A percentile compares a stretch with the other conserved stretches of the same genome.
Conservation (phyloP, 371 early-diverging fungal species). For the Actinomortierella ambigua region DNA sequence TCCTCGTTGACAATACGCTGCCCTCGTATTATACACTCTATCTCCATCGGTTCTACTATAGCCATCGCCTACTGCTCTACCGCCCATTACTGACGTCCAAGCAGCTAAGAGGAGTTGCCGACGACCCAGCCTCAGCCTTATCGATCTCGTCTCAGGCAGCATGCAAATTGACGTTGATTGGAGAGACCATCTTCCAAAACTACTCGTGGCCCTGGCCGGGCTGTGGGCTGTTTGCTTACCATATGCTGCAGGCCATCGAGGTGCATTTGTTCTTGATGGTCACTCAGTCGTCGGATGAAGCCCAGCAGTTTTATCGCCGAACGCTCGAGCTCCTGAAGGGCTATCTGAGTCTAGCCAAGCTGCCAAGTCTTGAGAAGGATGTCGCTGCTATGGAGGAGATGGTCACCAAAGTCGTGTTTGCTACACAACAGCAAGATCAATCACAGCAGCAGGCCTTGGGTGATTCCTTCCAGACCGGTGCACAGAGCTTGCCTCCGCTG, state of each 20-base stretch:
- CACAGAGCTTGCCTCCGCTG: too few species aligned
- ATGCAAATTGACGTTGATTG: slow-evolving; percentile 33
- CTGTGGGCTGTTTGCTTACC: slow-evolving; percentile 46
- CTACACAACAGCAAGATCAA: slow-evolving; percentile 11
- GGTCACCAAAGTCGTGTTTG: slow-evolving; percentile 37
- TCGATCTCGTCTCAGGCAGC: slow-evolving; percentile 40
- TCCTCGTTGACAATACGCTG: slow-evolving; percentile 24
- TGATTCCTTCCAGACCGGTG: too few species aligned
- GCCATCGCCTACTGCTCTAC: slow-evolving; percentile 35
- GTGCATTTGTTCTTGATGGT: slow-evolving; percentile 47
- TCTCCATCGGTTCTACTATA: slow-evolving; percentile 44
- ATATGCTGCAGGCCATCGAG: slow-evolving; percentile 45
- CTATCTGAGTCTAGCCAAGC: slow-evolving; percentile 38
- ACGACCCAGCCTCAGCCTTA: slow-evolving; percentile 27
- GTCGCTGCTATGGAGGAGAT: slow-evolving; percentile 40
- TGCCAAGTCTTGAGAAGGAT: slow-evolving; percentile 36
- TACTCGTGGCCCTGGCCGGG: slow-evolving; percentile 48
- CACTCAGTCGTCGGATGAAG: slow-evolving; percentile 21
- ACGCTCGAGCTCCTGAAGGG: slow-evolving; percentile 45
- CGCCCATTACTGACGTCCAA: slow-evolving; percentile 38
- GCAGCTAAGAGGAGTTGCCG: slow-evolving; percentile 26
- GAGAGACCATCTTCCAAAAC: slow-evolving; percentile 45
- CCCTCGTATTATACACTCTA: slow-evolving; percentile 46
- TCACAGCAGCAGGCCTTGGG: not conserved
- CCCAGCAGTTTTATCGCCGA: slow-evolving; percentile 33